Base-by-base conservation (phyloP, 306 rosid genomes). In the Trifolium fragiferum region DNA sequence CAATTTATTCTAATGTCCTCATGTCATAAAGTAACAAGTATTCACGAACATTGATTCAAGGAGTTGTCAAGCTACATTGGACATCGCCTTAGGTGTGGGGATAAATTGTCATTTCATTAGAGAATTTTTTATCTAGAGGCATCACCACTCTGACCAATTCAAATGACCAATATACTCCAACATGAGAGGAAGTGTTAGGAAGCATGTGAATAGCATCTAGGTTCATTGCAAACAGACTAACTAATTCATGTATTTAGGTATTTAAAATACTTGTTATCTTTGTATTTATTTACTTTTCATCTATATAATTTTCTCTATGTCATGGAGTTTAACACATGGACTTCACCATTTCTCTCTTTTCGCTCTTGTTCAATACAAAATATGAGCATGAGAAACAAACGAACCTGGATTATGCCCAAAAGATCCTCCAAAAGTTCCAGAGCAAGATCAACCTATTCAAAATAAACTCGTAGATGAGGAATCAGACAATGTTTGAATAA, bases 361-460 rank as follows among this genome's bases (percentile, higher is more conserved):
- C 8, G 6, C 15, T 27, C 46, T 69, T 35, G 21, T 50, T 35
- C 10, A 69, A 69, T 30, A 69, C 61, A n/a, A 60, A 30, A 73
- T 46, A 37, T 16, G 44, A 53, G 46, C 47, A 67, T 54, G 54
- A 75, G 33, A 25, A 55, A 51, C 37, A 61, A 72, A 20, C 68
- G 33, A 69, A 93, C 98, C 93, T 89, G 98, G 77, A 93, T 82
- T 81, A 80, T 70, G 54, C 98, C 98, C 86, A 90, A 85, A 71
- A 93, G 98, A 84, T 93, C 98, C 87, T 90, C 97, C 70, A 90
- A 81, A 76, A 93, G 96, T 89, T 93, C 98, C 75, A 90, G 73
- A 72, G 87, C 88, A 77, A 93, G 93, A 86, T 93, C 98, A 74
- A 90, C 89, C 98, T 93, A 75, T 16, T 46, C 76, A 75, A 80